phyloP scores from a whole-genome alignment of 192 early-diverging fungal species.

The Polychytrium aggregatum region DNA sequence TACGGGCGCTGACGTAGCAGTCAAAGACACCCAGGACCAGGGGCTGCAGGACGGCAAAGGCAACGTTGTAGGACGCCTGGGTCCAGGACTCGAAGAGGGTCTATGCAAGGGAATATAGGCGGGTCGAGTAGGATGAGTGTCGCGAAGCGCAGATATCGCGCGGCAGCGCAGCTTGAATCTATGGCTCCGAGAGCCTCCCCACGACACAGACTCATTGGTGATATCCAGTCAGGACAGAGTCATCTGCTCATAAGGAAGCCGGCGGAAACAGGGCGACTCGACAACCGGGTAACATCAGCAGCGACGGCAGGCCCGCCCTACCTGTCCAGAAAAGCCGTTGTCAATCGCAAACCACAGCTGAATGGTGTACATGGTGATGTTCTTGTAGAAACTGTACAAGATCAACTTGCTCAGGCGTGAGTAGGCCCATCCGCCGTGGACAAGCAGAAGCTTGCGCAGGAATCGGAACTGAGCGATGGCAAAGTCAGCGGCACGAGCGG shows the following conservation, averaged over 20 bases:
- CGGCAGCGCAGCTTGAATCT: too few relatives aligned
- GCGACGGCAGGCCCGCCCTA: too few relatives aligned
- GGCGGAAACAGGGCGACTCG: neutral
- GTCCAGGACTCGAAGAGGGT: constrained; percentile 96
- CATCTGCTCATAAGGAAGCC: constrained; percentile 1
- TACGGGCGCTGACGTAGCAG: constrained; percentile 83
- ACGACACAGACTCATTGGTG: too few relatives aligned
- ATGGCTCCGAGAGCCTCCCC: too few relatives aligned
- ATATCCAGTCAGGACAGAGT: too few relatives aligned
- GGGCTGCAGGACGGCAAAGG: constrained; percentile 85
- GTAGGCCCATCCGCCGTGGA: constrained; percentile 98
- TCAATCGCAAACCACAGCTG: constrained; percentile 96
- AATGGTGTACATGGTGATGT: constrained; percentile 93
- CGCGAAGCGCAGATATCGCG: too few relatives aligned
- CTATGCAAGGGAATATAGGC: constrained; percentile 34
- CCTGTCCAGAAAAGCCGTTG: constrained; percentile 87
- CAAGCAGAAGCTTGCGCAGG: constrained; percentile 87
- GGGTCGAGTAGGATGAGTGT: too few relatives aligned
- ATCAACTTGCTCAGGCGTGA: constrained; percentile 90
- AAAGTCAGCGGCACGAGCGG: constrained; percentile 91
- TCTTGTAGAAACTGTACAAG: constrained; percentile 97
- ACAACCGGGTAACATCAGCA: too few relatives aligned
- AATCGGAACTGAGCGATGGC: constrained; percentile 95
- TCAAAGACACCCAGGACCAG: constrained; percentile 95
- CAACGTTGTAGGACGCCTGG: constrained; percentile 86